Base-by-base conservation (phyloP, 495 filamentous ascomycete species). In the Neurospora intermedia region DNA sequence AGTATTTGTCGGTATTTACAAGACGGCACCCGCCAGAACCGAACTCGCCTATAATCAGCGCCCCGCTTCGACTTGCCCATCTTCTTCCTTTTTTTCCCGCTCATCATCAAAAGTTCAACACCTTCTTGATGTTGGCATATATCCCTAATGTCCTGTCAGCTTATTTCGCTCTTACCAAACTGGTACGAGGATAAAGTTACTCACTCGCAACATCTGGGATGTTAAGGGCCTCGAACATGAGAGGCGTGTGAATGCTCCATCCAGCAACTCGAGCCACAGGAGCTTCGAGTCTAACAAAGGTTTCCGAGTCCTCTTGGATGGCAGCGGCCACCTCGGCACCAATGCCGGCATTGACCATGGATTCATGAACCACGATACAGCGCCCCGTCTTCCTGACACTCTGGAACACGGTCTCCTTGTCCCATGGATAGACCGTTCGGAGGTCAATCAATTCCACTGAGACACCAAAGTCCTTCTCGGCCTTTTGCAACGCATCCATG, bases 361-460 rank as follows among this genome's bases (percentile, higher is more conserved):
- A 91, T 82, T 99, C 96, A 80, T 99, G 96, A 10, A 98, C 96
- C 2, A 99, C 91, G 41, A 99, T 86, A 42, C 93, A 95, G 70
- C 94, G 82, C 1, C 96, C 94, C 10, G 96, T 99, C 83, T 96
- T 98, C 76, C 85, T 85, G 8, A 98, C 96, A 75, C 94, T 97
- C 43, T 91, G 85, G 69, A 96, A 80, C 3, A 99, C 88, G 1
- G 91, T 92, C 77, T 91, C 85, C 77, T 94, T 90, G 82, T 99
- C 96, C 96, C 96, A 99, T 0, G 96, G 96, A 80, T 97, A 97
- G 43, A 99, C 86, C 0, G 95, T 97, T 48, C 96, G 86, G 62
- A 99, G 80, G 81, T 99, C 96, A 69, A 99, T 94, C 66, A 99
- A 84, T 84, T 99, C 96, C 43, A 94, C 87, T 31, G 85, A 90